Evolutionary conservation across 2,329 filamentous ascomycete genomes (phyloP).

Genomic region (Fusarium neocosmosporiellum): DNA sequence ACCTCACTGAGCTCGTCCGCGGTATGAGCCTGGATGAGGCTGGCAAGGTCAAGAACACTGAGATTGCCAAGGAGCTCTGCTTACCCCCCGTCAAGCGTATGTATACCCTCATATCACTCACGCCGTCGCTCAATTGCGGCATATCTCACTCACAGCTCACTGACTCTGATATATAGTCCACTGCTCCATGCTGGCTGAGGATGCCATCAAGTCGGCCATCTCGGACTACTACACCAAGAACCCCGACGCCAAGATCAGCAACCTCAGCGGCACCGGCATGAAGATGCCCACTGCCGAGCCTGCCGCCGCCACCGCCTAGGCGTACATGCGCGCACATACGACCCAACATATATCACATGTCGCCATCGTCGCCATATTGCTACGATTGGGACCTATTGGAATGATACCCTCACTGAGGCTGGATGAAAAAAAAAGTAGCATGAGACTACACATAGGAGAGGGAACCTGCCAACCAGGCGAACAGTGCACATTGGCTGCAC

Average conservation of each 20-base stretch:
- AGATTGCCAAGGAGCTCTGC: slow-evolving; percentile 97
- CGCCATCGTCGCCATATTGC: slow-evolving; percentile 5
- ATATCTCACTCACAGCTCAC: slow-evolving; percentile 29
- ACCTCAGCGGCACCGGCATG: slow-evolving; percentile 79
- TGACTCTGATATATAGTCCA: slow-evolving; percentile 71
- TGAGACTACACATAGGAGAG: slow-evolving; percentile 11
- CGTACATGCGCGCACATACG: slow-evolving; percentile 3
- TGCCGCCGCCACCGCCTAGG: slow-evolving; percentile 47
- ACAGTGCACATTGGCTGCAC: slow-evolving; percentile 16
- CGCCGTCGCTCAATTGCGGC: slow-evolving; percentile 3
- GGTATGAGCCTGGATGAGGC: slow-evolving; percentile 97
- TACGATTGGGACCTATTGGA: slow-evolving; percentile 36
- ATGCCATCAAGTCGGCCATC: slow-evolving; percentile 91
- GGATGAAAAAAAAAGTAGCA: slow-evolving; percentile 32
- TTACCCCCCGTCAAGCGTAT: slow-evolving; percentile 87
- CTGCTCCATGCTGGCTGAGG: slow-evolving; percentile 92
- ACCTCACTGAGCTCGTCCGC: slow-evolving; percentile 92
- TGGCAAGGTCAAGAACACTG: slow-evolving; percentile 91
- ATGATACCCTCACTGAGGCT: slow-evolving; percentile 43
- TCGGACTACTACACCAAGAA: slow-evolving; percentile 93
- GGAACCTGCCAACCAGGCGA: slow-evolving; percentile 18
- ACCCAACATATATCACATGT: slow-evolving; percentile 21
- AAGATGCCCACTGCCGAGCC: slow-evolving; percentile 70
- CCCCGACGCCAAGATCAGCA: slow-evolving; percentile 76
- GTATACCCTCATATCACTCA: slow-evolving; percentile 49